phyloP scores from a whole-genome alignment of 352 stramenopile genomes.

The Blastocystis sp. region DNA sequence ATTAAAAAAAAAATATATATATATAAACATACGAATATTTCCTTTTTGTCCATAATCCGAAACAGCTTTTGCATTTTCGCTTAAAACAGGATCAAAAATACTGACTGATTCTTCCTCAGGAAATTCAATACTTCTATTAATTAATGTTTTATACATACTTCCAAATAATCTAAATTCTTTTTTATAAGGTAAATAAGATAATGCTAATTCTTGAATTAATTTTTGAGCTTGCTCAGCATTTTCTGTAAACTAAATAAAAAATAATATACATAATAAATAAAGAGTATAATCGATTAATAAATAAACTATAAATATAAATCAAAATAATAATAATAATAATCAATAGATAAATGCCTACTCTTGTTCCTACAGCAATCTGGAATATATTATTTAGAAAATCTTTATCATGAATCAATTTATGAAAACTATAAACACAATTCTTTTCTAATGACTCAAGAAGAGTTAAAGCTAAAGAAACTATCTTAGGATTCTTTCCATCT shows the following conservation, averaged over 20 bases:
- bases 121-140: slow-evolving; percentile 17
- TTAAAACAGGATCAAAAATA: slow-evolving; percentile 66
- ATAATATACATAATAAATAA: no score
- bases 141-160: slow-evolving; percentile 12
- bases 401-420: slow-evolving; percentile 20
- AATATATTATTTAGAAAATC: slow-evolving; percentile 36
- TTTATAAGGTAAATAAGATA: slow-evolving; percentile 16
- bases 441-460: slow-evolving; percentile 36
- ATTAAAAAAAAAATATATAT: not conserved
- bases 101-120: slow-evolving; percentile 48
- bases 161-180: slow-evolving; percentile 31
- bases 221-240: slow-evolving; percentile 7
- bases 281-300: no score
- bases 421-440: slow-evolving; percentile 25
- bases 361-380: slow-evolving; percentile 35
- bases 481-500: slow-evolving; percentile 24
- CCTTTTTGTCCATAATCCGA: slow-evolving; percentile 68
- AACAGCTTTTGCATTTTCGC: slow-evolving; percentile 68
- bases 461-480: slow-evolving; percentile 15
- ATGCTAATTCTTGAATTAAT: slow-evolving; percentile 17
- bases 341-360: not conserved
- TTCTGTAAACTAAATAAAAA: slow-evolving; percentile 21
- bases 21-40: slow-evolving; percentile 35
- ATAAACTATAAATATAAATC: no score
- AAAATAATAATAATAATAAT: no score